Evolutionary conservation across 2,329 filamentous ascomycete species (phyloP).

Genomic region (Fusarium pininemorale): DNA sequence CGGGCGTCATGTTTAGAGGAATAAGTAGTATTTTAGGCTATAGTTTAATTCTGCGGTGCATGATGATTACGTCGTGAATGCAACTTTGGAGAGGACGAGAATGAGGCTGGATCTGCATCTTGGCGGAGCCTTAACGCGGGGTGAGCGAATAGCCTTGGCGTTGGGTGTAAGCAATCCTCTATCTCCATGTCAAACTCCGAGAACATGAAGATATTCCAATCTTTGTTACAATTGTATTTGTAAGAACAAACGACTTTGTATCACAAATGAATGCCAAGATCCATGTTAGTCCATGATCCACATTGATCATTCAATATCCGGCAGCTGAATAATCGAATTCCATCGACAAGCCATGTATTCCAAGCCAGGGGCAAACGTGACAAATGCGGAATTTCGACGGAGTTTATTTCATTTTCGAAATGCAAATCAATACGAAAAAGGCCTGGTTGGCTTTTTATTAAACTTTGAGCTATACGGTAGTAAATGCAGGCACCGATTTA

Average conservation of each 20-base stretch:
- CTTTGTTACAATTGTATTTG: background rate
- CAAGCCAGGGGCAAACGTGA: background rate
- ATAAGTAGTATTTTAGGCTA: constrained; percentile 28
- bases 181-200: constrained; percentile 27
- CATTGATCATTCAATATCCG: background rate
- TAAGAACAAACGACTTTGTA: background rate
- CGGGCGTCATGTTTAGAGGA: constrained; percentile 17
- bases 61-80: constrained; percentile 1
- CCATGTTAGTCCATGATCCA: background rate
- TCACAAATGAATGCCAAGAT: background rate
- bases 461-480: constrained; percentile 14
- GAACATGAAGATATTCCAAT: background rate
- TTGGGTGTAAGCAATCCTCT: background rate
- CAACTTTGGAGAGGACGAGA: background rate
- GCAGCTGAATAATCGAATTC: background rate
- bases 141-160: background rate
- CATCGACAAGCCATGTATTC: background rate
- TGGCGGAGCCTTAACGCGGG: background rate
- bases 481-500: constrained; percentile 13
- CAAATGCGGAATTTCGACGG: background rate
- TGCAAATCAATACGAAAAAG: background rate
- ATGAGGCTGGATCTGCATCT: background rate
- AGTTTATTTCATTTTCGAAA: constrained; percentile 4
- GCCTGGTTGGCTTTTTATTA: constrained; percentile 9
- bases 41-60: background rate